Percentiles rank a stretch among this genome's conserved stretches.
These are phyloP conservation scores for Aspergillus costaricaensis DNA, from an alignment of 2,329 filamentous ascomycete genomes.

Conservation along the genomic window DNA sequence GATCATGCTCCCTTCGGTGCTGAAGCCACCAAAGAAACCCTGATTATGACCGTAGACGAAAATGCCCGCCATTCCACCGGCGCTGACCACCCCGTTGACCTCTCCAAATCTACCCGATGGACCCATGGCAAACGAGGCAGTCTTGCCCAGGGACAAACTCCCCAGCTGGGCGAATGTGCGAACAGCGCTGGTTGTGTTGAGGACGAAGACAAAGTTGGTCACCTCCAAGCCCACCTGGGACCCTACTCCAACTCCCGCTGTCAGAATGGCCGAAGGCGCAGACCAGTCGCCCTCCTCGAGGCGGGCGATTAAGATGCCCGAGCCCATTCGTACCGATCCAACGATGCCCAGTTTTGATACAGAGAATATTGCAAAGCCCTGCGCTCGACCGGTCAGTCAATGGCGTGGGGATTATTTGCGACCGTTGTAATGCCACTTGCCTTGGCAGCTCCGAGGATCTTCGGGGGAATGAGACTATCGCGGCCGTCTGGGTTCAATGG, in stretches of 20 bases:
- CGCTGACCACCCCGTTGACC: constrained; percentile 83
- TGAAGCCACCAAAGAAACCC: constrained; percentile 90
- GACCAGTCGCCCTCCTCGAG: constrained; percentile 50
- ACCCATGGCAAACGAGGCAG: constrained; percentile 89
- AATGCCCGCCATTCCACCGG: constrained; percentile 81
- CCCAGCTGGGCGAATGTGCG: constrained; percentile 88
- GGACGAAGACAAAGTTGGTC: constrained; percentile 83
- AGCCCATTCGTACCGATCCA: constrained; percentile 49
- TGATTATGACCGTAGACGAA: constrained; percentile 98
- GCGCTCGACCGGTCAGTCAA: background rate
- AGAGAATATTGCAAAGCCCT: constrained; percentile 52
- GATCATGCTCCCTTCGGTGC: constrained; percentile 83
- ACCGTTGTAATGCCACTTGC: constrained; percentile 45
- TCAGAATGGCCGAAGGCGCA: constrained; percentile 48
- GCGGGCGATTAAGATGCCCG: constrained; percentile 49
- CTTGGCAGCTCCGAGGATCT: constrained; percentile 85
- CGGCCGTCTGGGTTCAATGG: constrained; percentile 87
- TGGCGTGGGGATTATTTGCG: background rate
- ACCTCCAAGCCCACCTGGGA: constrained; percentile 51
- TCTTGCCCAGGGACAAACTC: constrained; percentile 85
- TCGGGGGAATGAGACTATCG: constrained; percentile 90
- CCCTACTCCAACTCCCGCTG: constrained; percentile 47
- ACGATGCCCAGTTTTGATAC: constrained; percentile 50
- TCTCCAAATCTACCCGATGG: constrained; percentile 92
- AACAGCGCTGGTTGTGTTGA: constrained; percentile 84